Percentiles rank a stretch among this genome's conserved stretches.
Conservation (phyloP, 257 asterid species). For the Linderniella brevidens region DNA sequence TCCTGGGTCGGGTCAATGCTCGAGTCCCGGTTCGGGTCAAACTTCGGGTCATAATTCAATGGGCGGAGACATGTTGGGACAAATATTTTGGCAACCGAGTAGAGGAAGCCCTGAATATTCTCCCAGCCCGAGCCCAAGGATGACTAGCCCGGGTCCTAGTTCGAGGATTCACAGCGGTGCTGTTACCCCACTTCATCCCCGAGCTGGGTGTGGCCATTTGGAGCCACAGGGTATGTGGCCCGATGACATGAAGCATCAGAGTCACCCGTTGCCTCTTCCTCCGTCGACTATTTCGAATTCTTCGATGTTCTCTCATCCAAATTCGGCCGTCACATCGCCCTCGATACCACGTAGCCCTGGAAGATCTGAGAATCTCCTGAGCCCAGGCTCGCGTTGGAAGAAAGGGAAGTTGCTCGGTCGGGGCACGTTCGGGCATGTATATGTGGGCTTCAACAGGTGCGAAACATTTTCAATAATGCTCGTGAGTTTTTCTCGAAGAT, state of each 20-base stretch:
- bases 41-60: slow-evolving; percentile 95
- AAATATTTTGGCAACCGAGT: slow-evolving; percentile 78
- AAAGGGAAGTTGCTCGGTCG: slow-evolving; percentile 90
- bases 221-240: slow-evolving; percentile 61
- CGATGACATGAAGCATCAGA: slow-evolving; percentile 73
- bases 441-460: slow-evolving; percentile 92
- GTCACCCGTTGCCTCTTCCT: slow-evolving; percentile 96
- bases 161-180: slow-evolving; percentile 96
- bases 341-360: slow-evolving; percentile 96
- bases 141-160: slow-evolving; percentile 92
- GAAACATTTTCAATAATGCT: slow-evolving; percentile 8
- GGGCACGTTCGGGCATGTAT: slow-evolving; percentile 98
- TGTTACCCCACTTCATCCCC: slow-evolving; percentile 90
- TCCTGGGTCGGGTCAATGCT: slow-evolving; percentile 94
- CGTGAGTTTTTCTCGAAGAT: not conserved
- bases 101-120: slow-evolving; percentile 93
- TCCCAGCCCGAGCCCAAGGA: slow-evolving; percentile 87
- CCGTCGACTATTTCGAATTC: slow-evolving; percentile 46
- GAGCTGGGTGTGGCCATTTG: slow-evolving; percentile 66
- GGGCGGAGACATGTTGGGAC: slow-evolving; percentile 93
- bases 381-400: slow-evolving; percentile 95
- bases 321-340: slow-evolving; percentile 84
- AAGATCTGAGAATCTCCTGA: slow-evolving; percentile 65
- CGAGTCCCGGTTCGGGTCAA: slow-evolving; percentile 98
- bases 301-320: slow-evolving; percentile 64